phyloP scores from a whole-genome alignment of 306 rosid genomes.

The Cucurbita maxima region DNA sequence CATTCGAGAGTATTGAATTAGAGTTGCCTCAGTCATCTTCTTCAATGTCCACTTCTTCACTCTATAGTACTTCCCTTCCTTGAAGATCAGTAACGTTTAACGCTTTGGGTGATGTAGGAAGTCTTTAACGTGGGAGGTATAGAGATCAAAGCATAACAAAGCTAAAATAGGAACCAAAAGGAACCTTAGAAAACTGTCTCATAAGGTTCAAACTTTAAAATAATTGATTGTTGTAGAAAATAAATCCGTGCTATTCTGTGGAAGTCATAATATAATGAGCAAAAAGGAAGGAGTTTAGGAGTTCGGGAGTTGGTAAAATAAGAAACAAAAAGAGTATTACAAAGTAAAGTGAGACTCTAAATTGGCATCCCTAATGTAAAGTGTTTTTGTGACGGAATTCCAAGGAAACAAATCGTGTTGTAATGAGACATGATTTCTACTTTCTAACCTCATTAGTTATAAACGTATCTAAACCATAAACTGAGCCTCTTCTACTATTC shows the following conservation, averaged over 20 bases:
- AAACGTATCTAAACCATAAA: slow-evolving; percentile 18
- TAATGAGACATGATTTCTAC: not conserved
- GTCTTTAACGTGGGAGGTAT: too few relatives aligned
- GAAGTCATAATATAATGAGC: not conserved
- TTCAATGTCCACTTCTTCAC: too few relatives aligned
- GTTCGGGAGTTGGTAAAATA: not conserved
- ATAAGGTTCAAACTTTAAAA: too few relatives aligned
- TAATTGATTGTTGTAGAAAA: too few relatives aligned
- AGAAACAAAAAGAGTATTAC: not conserved
- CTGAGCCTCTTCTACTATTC: not conserved
- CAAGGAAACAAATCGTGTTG: slow-evolving; percentile 4
- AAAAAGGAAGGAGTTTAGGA: not conserved
- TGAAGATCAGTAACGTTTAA: too few relatives aligned
- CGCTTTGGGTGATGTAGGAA: too few relatives aligned
- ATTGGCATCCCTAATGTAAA: not conserved
- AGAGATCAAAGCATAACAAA: too few relatives aligned
- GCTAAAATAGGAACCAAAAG: too few relatives aligned
- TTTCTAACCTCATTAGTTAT: not conserved
- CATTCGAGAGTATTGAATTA: too few relatives aligned
- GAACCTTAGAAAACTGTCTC: too few relatives aligned
- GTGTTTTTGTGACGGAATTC: not conserved
- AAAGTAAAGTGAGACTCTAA: slow-evolving; percentile 6
- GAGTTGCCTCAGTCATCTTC: too few relatives aligned
- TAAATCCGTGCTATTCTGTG: not conserved
- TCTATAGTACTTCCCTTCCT: too few relatives aligned